Conservation (phyloP, 73 alveolate genomes). For the Blepharisma japonicum region DNA sequence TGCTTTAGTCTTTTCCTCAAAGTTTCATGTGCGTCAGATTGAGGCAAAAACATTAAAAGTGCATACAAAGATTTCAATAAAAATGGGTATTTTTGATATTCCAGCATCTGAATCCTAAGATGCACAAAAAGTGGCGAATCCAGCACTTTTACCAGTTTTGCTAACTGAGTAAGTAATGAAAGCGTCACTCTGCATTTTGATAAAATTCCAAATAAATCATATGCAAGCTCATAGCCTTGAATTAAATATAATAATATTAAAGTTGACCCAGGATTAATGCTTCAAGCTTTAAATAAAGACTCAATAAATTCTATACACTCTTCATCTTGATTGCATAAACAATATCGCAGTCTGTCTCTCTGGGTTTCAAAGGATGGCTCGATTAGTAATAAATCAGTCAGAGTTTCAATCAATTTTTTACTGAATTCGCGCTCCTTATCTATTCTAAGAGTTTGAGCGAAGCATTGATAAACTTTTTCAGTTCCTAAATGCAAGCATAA, state of each 20-base stretch:
- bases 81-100: conserved; percentile 26
- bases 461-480: neutral
- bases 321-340: neutral
- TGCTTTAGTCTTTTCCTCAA: conserved; percentile 6
- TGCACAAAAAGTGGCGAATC: conserved; percentile 14
- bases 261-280: conserved; percentile 23
- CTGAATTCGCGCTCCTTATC: neutral
- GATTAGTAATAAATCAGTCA: neutral
- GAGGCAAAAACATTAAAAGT: conserved; percentile 23
- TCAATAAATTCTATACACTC: neutral
- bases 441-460: neutral
- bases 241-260: neutral
- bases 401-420: neutral
- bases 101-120: conserved; percentile 28
- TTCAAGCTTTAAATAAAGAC: conserved; percentile 19
- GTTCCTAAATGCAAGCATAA: conserved; percentile 12
- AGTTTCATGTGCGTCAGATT: neutral
- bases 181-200: neutral
- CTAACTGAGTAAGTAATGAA: conserved; percentile 17
- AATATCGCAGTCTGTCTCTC: neutral
- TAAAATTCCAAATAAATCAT: conserved; percentile 3
- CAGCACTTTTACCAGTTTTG: conserved; percentile 5
- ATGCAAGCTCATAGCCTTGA: conserved; percentile 32
- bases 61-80: conserved; percentile 27
- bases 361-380: conserved; percentile 10